These are phyloP conservation scores for Rubia peregrina DNA, from an alignment of 305 asterid species.

Conservation along the genomic window DNA sequence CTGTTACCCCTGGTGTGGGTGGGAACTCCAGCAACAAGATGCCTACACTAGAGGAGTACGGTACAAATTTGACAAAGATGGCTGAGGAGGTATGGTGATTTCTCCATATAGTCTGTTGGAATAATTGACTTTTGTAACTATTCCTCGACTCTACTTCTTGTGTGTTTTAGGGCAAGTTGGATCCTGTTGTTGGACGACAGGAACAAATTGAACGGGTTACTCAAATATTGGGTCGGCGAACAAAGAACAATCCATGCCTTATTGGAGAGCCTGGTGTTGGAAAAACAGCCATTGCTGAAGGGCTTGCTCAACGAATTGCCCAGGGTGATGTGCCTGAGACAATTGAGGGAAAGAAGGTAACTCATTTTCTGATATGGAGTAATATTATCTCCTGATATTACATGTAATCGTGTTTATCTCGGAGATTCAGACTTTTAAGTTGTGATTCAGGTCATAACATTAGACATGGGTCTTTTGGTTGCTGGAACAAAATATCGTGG, in stretches of 20 bases:
- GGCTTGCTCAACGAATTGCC: conserved; percentile 94
- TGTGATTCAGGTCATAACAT: conserved; percentile 72
- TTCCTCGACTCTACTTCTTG: conserved; percentile 8
- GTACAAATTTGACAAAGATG: conserved; percentile 90
- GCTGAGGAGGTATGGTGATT: conserved; percentile 81
- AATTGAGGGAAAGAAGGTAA: conserved; percentile 85
- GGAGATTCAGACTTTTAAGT: conserved; percentile 1
- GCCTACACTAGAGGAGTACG: conserved; percentile 97
- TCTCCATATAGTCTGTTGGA: neutral
- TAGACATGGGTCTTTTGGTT: conserved; percentile 95
- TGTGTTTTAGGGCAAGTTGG: conserved; percentile 72
- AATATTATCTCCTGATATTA: neutral
- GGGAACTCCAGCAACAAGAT: conserved; percentile 86
- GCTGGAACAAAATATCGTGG: conserved; percentile 99
- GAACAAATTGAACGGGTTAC: conserved; percentile 87
- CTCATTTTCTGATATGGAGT: neutral
- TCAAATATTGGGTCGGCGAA: conserved; percentile 90
- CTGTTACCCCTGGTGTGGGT: conserved; percentile 92
- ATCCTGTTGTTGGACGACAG: conserved; percentile 98
- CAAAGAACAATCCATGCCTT: conserved; percentile 95
- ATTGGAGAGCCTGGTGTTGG: conserved; percentile 99
- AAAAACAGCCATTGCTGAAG: conserved; percentile 97
- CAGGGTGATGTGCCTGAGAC: conserved; percentile 98
- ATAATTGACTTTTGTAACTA: neutral
- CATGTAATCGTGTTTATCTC: neutral